phyloP scores from a whole-genome alignment of 176 grass and related monocot species.

The Aegilops umbellulata region DNA sequence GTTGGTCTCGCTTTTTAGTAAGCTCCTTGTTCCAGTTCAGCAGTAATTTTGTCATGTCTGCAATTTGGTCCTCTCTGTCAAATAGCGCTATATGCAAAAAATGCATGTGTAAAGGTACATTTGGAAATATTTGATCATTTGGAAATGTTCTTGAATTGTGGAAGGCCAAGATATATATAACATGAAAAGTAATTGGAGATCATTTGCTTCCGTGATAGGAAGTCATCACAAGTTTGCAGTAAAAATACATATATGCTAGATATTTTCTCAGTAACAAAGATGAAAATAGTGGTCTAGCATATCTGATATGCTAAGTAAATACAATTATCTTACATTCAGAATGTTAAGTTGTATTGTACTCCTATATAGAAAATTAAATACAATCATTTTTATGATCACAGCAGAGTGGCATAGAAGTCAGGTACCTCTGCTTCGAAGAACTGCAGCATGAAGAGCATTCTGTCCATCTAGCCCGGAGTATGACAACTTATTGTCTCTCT shows the following conservation, averaged over 20 bases:
- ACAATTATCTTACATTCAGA: no score
- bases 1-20: constrained; percentile 21
- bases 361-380: neutral
- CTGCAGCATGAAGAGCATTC: constrained; percentile 24
- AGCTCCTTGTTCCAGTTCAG: constrained; percentile 35
- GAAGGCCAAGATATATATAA: neutral
- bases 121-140: neutral
- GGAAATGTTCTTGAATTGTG: neutral
- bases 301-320: neutral
- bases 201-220: no score
- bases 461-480: constrained; percentile 27
- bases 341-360: no score
- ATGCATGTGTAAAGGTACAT: neutral
- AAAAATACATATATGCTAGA: no score
- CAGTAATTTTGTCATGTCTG: constrained; percentile 30
- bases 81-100: neutral
- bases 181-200: no score
- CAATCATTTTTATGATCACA: neutral
- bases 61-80: neutral
- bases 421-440: constrained; percentile 24
- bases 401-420: neutral
- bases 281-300: neutral
- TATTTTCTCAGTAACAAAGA: neutral
- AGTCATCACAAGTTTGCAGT: no score
- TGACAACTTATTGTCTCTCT: neutral